Conservation (phyloP, 2,329 filamentous ascomycete species). For the Colletotrichum limetticola region DNA sequence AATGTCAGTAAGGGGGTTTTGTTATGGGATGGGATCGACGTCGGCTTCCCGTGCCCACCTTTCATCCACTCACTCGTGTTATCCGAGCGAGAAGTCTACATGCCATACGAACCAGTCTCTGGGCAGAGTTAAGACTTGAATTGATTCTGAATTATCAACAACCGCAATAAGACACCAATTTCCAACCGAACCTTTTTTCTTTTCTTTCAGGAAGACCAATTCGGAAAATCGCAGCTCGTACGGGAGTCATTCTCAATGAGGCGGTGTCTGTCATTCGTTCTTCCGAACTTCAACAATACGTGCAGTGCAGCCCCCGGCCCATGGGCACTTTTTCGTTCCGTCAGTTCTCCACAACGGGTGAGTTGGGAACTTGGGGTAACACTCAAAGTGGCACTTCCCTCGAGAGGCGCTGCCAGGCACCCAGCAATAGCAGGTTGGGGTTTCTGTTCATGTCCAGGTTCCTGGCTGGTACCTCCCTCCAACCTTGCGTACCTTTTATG, state of each 20-base stretch:
- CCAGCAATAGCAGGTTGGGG: not conserved
- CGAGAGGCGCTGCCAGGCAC: constrained; percentile 15
- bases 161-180: no score
- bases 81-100: no score
- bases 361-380: constrained; percentile 15
- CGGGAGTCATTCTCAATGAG: not conserved
- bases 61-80: not conserved
- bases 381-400: constrained; percentile 12
- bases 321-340: not conserved
- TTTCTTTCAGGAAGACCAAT: no score
- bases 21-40: not conserved
- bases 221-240: not conserved
- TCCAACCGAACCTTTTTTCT: not conserved
- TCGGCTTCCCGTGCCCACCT: not conserved
- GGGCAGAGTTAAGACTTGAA: no score
- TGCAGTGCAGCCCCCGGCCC: not conserved
- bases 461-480: not conserved
- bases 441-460: not conserved
- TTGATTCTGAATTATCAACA: no score
- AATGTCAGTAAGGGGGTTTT: not conserved
- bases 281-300: not conserved
- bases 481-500: no score
- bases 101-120: no score
- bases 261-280: not conserved
- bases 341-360: constrained; percentile 11